A percentile compares a stretch with the other conserved stretches of the same genome.
Evolutionary conservation across 2,329 filamentous ascomycete genomes (phyloP).

Genomic region (Fusarium sp.): DNA sequence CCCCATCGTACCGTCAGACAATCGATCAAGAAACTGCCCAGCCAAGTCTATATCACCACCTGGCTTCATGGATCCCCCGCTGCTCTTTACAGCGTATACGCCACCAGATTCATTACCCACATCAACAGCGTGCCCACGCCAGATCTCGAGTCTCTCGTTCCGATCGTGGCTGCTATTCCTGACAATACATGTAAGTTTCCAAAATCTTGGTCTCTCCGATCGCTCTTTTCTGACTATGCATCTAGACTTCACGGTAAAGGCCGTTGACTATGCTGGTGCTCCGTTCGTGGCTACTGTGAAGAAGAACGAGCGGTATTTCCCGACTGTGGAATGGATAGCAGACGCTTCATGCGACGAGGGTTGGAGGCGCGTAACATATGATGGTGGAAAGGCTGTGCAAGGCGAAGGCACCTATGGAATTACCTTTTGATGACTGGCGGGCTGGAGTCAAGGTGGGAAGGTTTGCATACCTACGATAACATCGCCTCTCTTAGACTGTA

Average conservation of each 20-base stretch:
- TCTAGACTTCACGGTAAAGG: conserved; percentile 90
- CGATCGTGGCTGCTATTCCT: conserved; percentile 85
- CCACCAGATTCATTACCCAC: conserved; percentile 96
- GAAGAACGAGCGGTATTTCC: conserved; percentile 97
- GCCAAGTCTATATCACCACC: conserved; percentile 94
- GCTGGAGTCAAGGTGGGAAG: background rate
- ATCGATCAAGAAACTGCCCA: conserved; percentile 97
- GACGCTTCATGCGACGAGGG: conserved; percentile 67
- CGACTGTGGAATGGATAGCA: conserved; percentile 75
- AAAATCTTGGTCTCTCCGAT: too few relatives aligned
- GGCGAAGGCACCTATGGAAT: conserved; percentile 67
- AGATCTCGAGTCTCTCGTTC: conserved; percentile 82
- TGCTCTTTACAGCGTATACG: conserved; percentile 89
- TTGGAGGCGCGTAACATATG: conserved; percentile 72
- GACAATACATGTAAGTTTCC: conserved; percentile 85
- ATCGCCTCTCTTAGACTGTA: background rate
- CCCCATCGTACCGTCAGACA: conserved; percentile 96
- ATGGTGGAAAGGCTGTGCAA: conserved; percentile 61
- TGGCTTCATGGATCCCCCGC: conserved; percentile 83
- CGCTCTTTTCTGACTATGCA: conserved; percentile 7
- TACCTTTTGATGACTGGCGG: background rate
- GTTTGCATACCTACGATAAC: background rate
- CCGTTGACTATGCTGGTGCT: conserved; percentile 98
- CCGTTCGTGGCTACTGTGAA: conserved; percentile 99
- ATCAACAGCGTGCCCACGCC: conserved; percentile 90